Base-by-base conservation (phyloP, 345 rosid species). In the Boechera retrofracta region DNA sequence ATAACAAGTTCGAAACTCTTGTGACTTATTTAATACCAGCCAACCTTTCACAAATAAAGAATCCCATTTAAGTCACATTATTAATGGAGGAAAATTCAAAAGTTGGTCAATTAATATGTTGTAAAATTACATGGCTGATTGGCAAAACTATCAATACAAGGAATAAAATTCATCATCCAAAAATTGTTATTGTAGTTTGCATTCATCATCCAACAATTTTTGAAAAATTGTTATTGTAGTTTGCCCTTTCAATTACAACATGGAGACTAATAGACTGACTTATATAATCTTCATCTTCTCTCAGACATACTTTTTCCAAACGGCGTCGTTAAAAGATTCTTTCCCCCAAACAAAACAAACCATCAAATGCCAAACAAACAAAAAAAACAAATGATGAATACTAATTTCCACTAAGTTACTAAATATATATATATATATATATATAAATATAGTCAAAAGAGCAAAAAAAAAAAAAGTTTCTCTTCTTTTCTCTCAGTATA, bases 241-340 rank as follows among this genome's bases (percentile, higher is more conserved):
- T 62, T 62, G 62, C 64, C 75, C 44, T 69, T 62, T 63, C 42
- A 5, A 62, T 62, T 35, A 55, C 7, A 69, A 53, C 80, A 42
- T 69, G 38, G 38, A 68, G 53, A 51, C 69, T 24, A 45, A 5
- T 5, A 44, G 18, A 44, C 55, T 52, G 35, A 53, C 69, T 38
- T 32, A 18, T 44, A 11, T 7, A 55, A 41, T 10, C 47, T 10
- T 42, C 47, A 10, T 42, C 47, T 49, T 41, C 52, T 38, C 59
- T 48, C 9, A 28, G 26, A 55, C 26, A 29, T 54, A 24, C 42
- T 7, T 4, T 9, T n/a, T 10, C 1, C 3, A 1, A 5, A 69
- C 70, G 70, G 42, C 65, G 75, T 64, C 72, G 76, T 77, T 16
- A 51, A 4, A 42, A n/a, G 63, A 76, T 68, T 69, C 64, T 42